These are phyloP conservation scores for Ceratobasidium sp. DNA, from an alignment of 1,284 basidiomycete species.

Conservation along the genomic window DNA sequence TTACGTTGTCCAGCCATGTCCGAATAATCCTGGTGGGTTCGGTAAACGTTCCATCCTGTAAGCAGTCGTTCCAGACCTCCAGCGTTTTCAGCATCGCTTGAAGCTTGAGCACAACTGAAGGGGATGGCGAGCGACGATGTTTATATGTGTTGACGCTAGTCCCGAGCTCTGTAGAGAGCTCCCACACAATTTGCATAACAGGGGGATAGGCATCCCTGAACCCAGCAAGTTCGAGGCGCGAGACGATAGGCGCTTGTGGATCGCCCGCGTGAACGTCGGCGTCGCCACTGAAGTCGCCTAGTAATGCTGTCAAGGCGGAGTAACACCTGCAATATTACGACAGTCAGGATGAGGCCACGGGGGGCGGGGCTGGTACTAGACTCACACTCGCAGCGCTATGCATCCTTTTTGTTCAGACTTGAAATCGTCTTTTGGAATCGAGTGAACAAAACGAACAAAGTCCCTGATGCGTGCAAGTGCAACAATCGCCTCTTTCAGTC, in stretches of 20 bases:
- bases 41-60: slow-evolving; percentile 24
- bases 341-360: neutral
- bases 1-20: slow-evolving; percentile 27
- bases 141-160: slow-evolving; percentile 37
- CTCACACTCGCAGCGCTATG: slow-evolving; percentile 28
- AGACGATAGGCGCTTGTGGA: slow-evolving; percentile 27
- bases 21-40: slow-evolving; percentile 3
- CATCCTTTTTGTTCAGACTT: slow-evolving; percentile 37
- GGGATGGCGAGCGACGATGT: slow-evolving; percentile 38
- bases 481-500: neutral
- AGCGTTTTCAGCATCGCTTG: slow-evolving; percentile 26
- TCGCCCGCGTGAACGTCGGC: slow-evolving; percentile 14
- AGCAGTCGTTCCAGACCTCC: slow-evolving; percentile 17
- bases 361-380: neutral
- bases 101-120: slow-evolving; percentile 26
- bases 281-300: slow-evolving; percentile 29
- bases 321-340: slow-evolving; percentile 4
- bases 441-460: slow-evolving; percentile 1
- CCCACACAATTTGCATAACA: neutral
- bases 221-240: neutral
- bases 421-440: neutral
- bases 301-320: slow-evolving; percentile 13
- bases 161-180: slow-evolving; percentile 16
- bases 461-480: neutral
- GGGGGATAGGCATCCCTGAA: neutral